phyloP scores from a whole-genome alignment of 1,139 yeast species.

The Yarrowia galli region DNA sequence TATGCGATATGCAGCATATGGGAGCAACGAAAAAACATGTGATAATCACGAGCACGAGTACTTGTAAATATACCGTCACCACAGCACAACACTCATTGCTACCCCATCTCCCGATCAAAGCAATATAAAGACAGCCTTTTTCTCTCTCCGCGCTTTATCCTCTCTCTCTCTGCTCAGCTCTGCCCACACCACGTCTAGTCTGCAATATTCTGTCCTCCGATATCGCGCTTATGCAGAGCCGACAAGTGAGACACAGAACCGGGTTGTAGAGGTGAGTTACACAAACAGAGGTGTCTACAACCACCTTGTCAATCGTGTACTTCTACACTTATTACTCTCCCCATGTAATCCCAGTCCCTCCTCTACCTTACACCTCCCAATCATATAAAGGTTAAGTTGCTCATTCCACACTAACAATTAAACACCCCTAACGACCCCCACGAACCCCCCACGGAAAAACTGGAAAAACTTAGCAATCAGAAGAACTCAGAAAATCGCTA shows the following conservation, averaged over 20 bases:
- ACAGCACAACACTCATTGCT: neutral
- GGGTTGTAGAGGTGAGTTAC: no score
- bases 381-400: conserved; percentile 15
- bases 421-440: neutral
- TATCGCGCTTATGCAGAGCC: conserved; percentile 32
- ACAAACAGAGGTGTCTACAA: no score
- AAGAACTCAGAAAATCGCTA: no score
- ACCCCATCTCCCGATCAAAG: conserved; percentile 29
- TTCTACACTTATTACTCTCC: no score
- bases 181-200: conserved; percentile 14
- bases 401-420: neutral
- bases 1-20: no score
- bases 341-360: no score
- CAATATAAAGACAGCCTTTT: conserved; percentile 13
- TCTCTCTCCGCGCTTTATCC: no score
- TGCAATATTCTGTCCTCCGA: conserved; percentile 12
- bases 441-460: neutral
- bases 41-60: no score
- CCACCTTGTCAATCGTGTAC: no score
- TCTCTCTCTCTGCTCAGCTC: neutral
- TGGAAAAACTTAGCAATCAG: no score
- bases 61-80: no score
- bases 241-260: conserved; percentile 22
- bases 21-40: no score
- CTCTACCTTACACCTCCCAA: neutral